phyloP scores from a whole-genome alignment of 108 stramenopile species.

The Skeletonema grethae region DNA sequence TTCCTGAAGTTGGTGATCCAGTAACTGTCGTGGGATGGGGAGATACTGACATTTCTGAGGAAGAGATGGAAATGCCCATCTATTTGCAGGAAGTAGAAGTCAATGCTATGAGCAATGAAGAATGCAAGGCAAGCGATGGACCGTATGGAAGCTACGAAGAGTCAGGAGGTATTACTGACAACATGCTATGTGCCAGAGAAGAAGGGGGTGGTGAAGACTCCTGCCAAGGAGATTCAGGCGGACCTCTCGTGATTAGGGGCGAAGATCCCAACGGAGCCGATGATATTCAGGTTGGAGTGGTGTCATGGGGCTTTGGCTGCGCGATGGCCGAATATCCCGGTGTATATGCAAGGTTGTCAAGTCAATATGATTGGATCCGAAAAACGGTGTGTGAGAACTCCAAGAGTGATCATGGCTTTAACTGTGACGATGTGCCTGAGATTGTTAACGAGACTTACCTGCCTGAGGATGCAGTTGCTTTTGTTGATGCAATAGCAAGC shows the following conservation, averaged over 20 bases:
- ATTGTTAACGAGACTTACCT: neutral
- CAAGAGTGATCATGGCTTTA: neutral
- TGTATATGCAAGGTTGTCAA: conserved; percentile 38
- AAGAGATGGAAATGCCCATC: conserved; percentile 1
- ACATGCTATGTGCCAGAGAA: conserved; percentile 39
- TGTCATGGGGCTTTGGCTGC: conserved; percentile 40
- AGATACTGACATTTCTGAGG: conserved; percentile 13
- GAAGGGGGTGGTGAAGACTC: conserved; percentile 12
- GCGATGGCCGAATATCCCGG: conserved; percentile 35
- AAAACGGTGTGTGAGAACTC: neutral
- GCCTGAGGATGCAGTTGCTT: neutral
- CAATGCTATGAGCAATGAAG: conserved; percentile 31
- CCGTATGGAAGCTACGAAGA: conserved; percentile 25
- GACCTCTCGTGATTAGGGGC: conserved; percentile 41
- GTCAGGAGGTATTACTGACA: conserved; percentile 18
- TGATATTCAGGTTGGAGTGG: conserved; percentile 46
- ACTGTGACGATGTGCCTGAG: neutral
- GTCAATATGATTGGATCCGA: conserved; percentile 35
- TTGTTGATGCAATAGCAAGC: neutral
- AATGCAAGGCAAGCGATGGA: conserved; percentile 34
- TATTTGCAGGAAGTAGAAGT: conserved; percentile 19
- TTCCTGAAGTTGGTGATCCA: conserved; percentile 29
- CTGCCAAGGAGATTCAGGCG: conserved; percentile 41
- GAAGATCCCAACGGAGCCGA: neutral
- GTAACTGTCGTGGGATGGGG: conserved; percentile 64